These are phyloP conservation scores for Pyricularia pennisetigena DNA, from an alignment of 2,329 filamentous ascomycete species.

Conservation along the genomic window DNA sequence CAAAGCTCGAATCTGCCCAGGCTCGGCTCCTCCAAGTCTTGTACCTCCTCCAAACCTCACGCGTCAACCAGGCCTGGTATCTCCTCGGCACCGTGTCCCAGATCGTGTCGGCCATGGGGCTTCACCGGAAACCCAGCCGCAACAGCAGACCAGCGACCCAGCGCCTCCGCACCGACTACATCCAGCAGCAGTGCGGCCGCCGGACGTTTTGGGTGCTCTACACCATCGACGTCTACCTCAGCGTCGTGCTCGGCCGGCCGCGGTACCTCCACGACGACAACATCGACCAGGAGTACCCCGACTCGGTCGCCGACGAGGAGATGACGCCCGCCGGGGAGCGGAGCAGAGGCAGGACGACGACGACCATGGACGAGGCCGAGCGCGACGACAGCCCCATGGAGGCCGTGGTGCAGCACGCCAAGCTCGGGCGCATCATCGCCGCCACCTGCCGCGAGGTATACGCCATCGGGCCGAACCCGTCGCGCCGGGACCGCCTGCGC, in stretches of 20 bases:
- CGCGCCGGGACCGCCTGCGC: conserved; percentile 22
- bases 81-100: conserved; percentile 46
- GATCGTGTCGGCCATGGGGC: conserved; percentile 33
- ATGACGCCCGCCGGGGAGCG: conserved; percentile 30
- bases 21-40: conserved; percentile 45
- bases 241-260: conserved; percentile 52
- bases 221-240: conserved; percentile 51
- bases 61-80: conserved; percentile 52
- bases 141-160: conserved; percentile 9
- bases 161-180: conserved; percentile 24
- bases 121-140: conserved; percentile 16
- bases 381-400: conserved; percentile 38
- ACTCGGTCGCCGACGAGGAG: conserved; percentile 44
- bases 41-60: conserved; percentile 45
- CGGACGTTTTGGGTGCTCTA: conserved; percentile 54
- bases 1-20: conserved; percentile 44
- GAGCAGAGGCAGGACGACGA: conserved; percentile 12
- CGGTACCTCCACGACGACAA: conserved; percentile 53
- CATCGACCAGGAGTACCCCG: conserved; percentile 51
- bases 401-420: conserved; percentile 34
- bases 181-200: conserved; percentile 40
- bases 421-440: conserved; percentile 28
- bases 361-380: conserved; percentile 10
- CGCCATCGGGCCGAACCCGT: conserved; percentile 22
- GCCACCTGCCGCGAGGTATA: conserved; percentile 29